Percentiles rank a stretch among this genome's conserved stretches.
phyloP scores from a whole-genome alignment of 2,329 filamentous ascomycete species.

The Aspergillus puulaauensis region DNA sequence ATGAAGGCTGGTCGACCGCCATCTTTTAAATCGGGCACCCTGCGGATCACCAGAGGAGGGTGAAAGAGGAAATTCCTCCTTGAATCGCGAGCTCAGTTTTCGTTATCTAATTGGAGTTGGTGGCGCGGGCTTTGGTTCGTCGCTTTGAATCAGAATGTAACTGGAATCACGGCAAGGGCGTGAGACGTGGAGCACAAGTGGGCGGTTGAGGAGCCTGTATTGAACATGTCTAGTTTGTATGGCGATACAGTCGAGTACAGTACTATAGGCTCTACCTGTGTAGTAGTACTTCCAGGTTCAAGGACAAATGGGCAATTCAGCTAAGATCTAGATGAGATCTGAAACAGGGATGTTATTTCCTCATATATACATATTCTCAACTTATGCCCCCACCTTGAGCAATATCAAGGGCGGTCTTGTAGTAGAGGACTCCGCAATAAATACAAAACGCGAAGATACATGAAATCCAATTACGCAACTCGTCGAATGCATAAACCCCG shows the following conservation, averaged over 20 bases:
- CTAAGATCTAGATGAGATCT: too few species aligned
- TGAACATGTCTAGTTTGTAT: not conserved
- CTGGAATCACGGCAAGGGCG: constrained; percentile 25
- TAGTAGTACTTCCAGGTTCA: too few species aligned
- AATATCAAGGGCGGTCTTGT: not conserved
- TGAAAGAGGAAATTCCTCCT: not conserved
- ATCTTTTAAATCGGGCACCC: constrained; percentile 4
- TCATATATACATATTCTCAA: not conserved
- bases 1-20: constrained; percentile 7
- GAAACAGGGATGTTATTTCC: too few species aligned
- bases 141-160: constrained; percentile 5
- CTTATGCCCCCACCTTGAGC: not conserved
- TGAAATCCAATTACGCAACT: constrained; percentile 1
- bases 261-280: too few species aligned
- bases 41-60: not conserved
- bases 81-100: constrained; percentile 14
- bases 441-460: not conserved
- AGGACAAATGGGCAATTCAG: too few species aligned
- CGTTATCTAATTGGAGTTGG: constrained; percentile 22
- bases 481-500: not conserved
- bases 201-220: not conserved
- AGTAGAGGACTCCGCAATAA: not conserved
- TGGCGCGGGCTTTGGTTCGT: constrained; percentile 8
- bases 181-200: constrained; percentile 8
- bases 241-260: not conserved